Base-by-base conservation (phyloP, 257 asterid genomes). In the Rauvolfia tetraphylla region DNA sequence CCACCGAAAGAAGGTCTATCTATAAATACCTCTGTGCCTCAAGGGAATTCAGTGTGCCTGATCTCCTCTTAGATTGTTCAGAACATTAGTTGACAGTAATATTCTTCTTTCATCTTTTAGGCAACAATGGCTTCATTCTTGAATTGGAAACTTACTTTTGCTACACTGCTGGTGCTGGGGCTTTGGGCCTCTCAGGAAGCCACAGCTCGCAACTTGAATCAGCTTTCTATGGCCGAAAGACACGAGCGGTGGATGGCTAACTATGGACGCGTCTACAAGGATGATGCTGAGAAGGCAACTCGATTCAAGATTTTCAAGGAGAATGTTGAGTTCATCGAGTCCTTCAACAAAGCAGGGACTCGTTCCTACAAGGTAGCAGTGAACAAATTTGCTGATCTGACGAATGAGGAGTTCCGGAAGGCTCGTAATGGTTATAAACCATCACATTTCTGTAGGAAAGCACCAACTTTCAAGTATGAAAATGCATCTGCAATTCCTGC, bases 191-290 rank as follows among this genome's bases (percentile, higher is more conserved):
- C 62, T 20, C n/a, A n/a, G n/a, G 48, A 75, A 5, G 72, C 62
- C 41, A 31, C n/a, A n/a, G 69, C 79, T 13, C 54, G 66, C 39
- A 20, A 65, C 79, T 49, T 65, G 53, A 49, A 48, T 65, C 53
- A 75, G 22, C 65, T n/a, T 15, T 75, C 53, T 23, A 46, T 65
- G 79, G 23, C 23, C 0, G 44, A 67, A 68, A 53, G 15, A 48
- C 56, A 38, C 31, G 75, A 76, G 44, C 46, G 68, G 36, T 76
- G 79, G 75, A 76, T 49, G 65, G 74, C 14, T 18, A 38, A 36
- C n/a, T 22, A 76, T 2, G 67, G 42, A 54, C 27, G 72, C 0
- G 59, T 36, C 8, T 76, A 76, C 33, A 66, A 53, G 20, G 74
- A 51, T 25, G 79, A 14, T 0, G 74, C 23, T 0, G 74, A 67